Evolutionary conservation across 2,329 filamentous ascomycete species (phyloP).

Genomic region (Stachybotrys chlorohalonatus): DNA sequence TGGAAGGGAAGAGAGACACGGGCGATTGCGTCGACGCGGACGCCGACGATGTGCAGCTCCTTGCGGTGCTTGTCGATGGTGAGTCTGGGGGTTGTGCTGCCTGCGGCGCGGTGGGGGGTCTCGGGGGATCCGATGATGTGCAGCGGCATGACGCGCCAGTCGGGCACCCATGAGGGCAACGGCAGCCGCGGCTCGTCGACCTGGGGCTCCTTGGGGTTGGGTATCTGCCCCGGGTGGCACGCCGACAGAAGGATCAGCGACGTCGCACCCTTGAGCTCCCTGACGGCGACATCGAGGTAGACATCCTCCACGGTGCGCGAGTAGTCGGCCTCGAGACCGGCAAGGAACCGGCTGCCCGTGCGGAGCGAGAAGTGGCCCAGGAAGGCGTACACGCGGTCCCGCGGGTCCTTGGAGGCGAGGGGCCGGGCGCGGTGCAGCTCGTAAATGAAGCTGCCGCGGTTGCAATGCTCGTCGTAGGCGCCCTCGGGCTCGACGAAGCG

Average conservation of each 20-base stretch:
- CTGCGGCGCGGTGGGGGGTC: slow-evolving; percentile 20
- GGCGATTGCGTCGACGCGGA: slow-evolving; percentile 15
- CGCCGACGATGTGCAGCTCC: slow-evolving; percentile 17
- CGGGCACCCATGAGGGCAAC: slow-evolving; percentile 27
- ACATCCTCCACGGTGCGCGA: slow-evolving; percentile 18
- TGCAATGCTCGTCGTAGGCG: slow-evolving; percentile 15
- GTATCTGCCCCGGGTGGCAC: slow-evolving; percentile 11
- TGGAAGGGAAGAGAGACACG: slow-evolving; percentile 18
- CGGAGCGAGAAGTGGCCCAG: slow-evolving; percentile 23
- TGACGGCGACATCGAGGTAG: slow-evolving; percentile 21
- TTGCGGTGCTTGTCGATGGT: slow-evolving; percentile 12
- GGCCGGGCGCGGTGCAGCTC: slow-evolving; percentile 25
- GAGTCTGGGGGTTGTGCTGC: slow-evolving; percentile 15
- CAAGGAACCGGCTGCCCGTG: slow-evolving; percentile 11
- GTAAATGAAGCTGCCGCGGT: slow-evolving; percentile 24
- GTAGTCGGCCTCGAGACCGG: slow-evolving; percentile 18
- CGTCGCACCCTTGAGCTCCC: slow-evolving; percentile 16
- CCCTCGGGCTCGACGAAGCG: slow-evolving; percentile 23
- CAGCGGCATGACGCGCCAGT: slow-evolving; percentile 22
- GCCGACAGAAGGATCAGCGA: slow-evolving; percentile 21
- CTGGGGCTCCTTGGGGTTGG: slow-evolving; percentile 4
- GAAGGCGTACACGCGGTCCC: slow-evolving; percentile 26
- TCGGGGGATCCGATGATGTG: slow-evolving; percentile 22
- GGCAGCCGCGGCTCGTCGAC: neutral
- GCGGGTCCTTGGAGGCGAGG: slow-evolving; percentile 19